These are phyloP conservation scores for Colletotrichum cereale DNA, from an alignment of 2,329 filamentous ascomycete genomes.

Conservation along the genomic window DNA sequence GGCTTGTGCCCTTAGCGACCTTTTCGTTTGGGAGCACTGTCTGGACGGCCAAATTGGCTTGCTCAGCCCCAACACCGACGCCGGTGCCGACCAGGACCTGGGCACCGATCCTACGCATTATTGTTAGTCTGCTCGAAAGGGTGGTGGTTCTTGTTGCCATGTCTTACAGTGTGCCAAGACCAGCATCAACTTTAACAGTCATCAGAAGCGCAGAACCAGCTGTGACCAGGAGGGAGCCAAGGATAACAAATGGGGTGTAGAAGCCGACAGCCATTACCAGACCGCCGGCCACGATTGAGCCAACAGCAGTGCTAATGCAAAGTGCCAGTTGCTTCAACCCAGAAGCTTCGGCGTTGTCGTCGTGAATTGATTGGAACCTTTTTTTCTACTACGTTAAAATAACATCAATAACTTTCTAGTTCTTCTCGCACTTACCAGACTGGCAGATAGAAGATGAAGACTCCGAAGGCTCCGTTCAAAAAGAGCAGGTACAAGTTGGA, in stretches of 20 bases:
- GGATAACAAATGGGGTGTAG: constrained; percentile 58
- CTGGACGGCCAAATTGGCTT: constrained; percentile 60
- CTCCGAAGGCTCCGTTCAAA: constrained; percentile 36
- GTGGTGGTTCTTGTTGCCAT: too few relatives aligned
- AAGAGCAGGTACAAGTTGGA: constrained; percentile 6
- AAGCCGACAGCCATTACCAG: constrained; percentile 55
- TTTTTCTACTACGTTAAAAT: too few relatives aligned
- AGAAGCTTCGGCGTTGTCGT: constrained; percentile 52
- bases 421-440: constrained; percentile 48
- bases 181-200: neutral
- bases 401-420: too few relatives aligned
- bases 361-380: constrained; percentile 57
- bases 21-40: constrained; percentile 57
- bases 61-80: constrained; percentile 57
- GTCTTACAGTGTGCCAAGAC: constrained; percentile 1
- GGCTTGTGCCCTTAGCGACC: constrained; percentile 60
- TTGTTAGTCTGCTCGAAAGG: neutral
- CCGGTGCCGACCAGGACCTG: constrained; percentile 58
- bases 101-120: constrained; percentile 47
- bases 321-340: constrained; percentile 56
- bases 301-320: constrained; percentile 52
- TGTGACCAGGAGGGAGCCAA: constrained; percentile 14
- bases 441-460: constrained; percentile 58
- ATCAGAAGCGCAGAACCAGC: constrained; percentile 12
- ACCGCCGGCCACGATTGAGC: constrained; percentile 49